These are phyloP conservation scores for Venturia nashicola DNA, from an alignment of 2,329 filamentous ascomycete genomes.

Conservation along the genomic window DNA sequence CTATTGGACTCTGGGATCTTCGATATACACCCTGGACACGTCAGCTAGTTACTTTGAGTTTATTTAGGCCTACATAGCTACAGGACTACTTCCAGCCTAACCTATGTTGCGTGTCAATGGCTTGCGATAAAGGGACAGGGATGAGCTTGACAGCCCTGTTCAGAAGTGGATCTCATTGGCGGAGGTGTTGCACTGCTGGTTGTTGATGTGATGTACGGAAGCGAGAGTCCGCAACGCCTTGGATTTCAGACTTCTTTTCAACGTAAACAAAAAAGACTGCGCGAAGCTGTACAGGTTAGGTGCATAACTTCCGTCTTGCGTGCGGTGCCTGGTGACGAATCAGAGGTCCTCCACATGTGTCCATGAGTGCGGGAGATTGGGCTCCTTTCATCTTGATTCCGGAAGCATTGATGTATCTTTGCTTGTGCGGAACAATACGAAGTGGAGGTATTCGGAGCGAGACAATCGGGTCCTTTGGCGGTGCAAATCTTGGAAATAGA, in stretches of 20 bases:
- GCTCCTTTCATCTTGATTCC: slow-evolving; percentile 5
- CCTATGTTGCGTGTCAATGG: neutral
- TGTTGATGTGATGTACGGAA: neutral
- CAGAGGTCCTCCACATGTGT: neutral
- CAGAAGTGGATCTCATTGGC: neutral
- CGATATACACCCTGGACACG: neutral
- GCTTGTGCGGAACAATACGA: neutral
- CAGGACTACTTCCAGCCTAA: neutral
- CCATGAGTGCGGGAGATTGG: neutral
- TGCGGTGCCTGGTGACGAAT: neutral
- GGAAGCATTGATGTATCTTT: neutral
- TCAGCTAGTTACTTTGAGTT: neutral
- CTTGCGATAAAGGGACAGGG: neutral
- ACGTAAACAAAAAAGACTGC: neutral
- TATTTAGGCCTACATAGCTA: neutral
- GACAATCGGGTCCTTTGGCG: neutral
- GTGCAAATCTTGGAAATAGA: neutral
- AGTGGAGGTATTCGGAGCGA: neutral
- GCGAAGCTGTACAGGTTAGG: neutral
- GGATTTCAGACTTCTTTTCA: neutral
- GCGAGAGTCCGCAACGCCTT: neutral
- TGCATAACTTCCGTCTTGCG: neutral
- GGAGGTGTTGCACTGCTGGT: neutral
- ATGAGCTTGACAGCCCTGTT: neutral
- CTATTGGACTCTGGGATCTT: neutral